Conservation (phyloP, 225 moss, liverwort and hornwort genomes). For the Bryum argenteum region DNA sequence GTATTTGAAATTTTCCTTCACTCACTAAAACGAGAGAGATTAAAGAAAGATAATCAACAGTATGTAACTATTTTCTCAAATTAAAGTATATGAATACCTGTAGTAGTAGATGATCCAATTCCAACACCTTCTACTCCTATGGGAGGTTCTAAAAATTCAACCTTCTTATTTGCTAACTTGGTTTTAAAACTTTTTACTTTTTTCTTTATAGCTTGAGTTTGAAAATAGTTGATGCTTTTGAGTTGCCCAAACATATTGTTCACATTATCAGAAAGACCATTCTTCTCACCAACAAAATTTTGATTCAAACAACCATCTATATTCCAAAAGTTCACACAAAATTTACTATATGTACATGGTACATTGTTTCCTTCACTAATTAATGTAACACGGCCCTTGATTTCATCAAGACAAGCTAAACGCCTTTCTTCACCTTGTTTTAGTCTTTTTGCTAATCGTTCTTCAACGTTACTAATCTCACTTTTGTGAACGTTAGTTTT, state of each 20-base stretch:
- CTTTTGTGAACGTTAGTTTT: slow-evolving; percentile 17
- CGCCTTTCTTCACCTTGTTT: slow-evolving; percentile 18
- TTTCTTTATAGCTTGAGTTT: slow-evolving; percentile 38
- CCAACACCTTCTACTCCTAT: slow-evolving; percentile 24
- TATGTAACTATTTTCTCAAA: not conserved
- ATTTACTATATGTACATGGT: not conserved
- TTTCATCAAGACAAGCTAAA: slow-evolving; percentile 22
- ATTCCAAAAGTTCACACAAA: not conserved
- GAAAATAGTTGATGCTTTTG: not conserved
- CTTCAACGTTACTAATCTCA: slow-evolving; percentile 26
- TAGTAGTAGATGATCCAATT: slow-evolving; percentile 26
- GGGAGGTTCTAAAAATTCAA: slow-evolving; percentile 28
- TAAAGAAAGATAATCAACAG: no score
- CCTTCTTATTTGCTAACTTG: slow-evolving; percentile 27
- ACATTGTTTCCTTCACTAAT: not conserved
- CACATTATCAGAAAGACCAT: not conserved
- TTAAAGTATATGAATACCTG: not conserved
- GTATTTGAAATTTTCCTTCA: no score
- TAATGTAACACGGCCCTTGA: not conserved
- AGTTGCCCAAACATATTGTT: not conserved
- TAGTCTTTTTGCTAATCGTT: slow-evolving; percentile 34
- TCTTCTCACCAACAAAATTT: not conserved
- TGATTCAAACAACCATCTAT: not conserved
- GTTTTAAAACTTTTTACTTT: slow-evolving; percentile 29
- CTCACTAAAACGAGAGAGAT: no score